These are phyloP conservation scores for Pseudocercospora ulei DNA, from an alignment of 2,329 filamentous ascomycete species.

Conservation along the genomic window DNA sequence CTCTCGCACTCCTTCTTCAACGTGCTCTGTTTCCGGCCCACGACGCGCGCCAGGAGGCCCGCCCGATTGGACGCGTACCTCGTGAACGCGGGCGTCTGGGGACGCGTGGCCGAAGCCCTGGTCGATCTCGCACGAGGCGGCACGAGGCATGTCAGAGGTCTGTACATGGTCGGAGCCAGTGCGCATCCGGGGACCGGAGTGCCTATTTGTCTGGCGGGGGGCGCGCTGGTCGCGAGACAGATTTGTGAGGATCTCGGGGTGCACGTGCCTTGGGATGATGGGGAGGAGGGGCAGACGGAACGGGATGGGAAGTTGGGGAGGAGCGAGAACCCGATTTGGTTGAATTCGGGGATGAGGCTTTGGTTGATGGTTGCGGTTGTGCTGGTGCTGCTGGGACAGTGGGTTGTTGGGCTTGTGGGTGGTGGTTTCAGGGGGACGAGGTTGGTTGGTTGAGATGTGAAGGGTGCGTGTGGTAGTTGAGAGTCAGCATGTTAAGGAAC, in stretches of 20 bases:
- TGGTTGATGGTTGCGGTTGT: slow-evolving; percentile 22
- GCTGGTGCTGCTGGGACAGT: slow-evolving; percentile 13
- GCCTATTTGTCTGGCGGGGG: slow-evolving; percentile 61
- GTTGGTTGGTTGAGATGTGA: too few relatives aligned
- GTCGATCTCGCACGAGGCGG: slow-evolving; percentile 23
- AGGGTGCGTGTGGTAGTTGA: too few relatives aligned
- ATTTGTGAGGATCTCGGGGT: slow-evolving; percentile 39
- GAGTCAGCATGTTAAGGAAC: too few relatives aligned
- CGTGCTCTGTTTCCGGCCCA: slow-evolving; percentile 56
- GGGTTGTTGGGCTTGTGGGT: slow-evolving; percentile 12
- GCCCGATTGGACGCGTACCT: slow-evolving; percentile 30
- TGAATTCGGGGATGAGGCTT: slow-evolving; percentile 26
- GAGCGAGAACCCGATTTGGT: slow-evolving; percentile 25
- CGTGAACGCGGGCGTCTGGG: slow-evolving; percentile 27
- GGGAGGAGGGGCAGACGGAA: slow-evolving; percentile 10
- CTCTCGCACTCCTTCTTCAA: slow-evolving; percentile 66
- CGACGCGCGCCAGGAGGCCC: slow-evolving; percentile 49
- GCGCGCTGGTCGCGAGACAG: slow-evolving; percentile 52
- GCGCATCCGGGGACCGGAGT: slow-evolving; percentile 69
- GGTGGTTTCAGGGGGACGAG: too few relatives aligned
- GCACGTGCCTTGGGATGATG: slow-evolving; percentile 37
- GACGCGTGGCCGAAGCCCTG: slow-evolving; percentile 23
- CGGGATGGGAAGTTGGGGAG: slow-evolving; percentile 25
- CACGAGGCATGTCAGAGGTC: slow-evolving; percentile 38
- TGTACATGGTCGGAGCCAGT: slow-evolving; percentile 66